Conservation (phyloP, 2,329 filamentous ascomycete species). For the Penicillium oxalicum region DNA sequence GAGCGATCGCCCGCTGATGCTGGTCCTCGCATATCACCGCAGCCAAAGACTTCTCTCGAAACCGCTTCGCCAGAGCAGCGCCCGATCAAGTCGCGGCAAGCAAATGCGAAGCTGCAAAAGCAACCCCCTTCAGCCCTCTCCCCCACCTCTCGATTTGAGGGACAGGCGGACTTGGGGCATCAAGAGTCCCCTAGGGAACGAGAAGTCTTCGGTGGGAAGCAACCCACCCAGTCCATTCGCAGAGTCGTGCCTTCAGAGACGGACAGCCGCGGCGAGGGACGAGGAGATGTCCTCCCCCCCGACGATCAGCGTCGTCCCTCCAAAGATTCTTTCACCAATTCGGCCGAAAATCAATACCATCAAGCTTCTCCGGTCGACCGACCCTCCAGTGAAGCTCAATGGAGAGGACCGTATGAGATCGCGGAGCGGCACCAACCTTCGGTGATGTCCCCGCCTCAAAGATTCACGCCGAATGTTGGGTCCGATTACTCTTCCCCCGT, state of each 20-base stretch:
- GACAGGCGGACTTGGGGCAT: not conserved
- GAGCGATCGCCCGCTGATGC: slow-evolving; percentile 60
- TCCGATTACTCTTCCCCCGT: slow-evolving; percentile 24
- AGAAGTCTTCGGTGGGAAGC: slow-evolving; percentile 17
- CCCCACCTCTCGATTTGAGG: slow-evolving; percentile 5
- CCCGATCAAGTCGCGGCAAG: slow-evolving; percentile 42
- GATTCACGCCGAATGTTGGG: slow-evolving; percentile 19
- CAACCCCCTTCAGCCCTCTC: slow-evolving; percentile 47
- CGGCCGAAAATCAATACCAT: slow-evolving; percentile 11
- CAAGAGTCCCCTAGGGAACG: slow-evolving; percentile 21
- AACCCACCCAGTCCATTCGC: slow-evolving; percentile 28
- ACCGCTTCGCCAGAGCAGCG: slow-evolving; percentile 36
- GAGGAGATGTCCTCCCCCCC: slow-evolving; percentile 17
- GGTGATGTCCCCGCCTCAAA: slow-evolving; percentile 27
- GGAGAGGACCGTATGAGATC: slow-evolving; percentile 11
- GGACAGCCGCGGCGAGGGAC: slow-evolving; percentile 20
- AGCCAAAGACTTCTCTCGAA: slow-evolving; percentile 42
- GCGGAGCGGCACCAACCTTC: slow-evolving; percentile 18
- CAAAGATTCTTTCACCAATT: slow-evolving; percentile 21
- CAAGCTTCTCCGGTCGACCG: slow-evolving; percentile 21
- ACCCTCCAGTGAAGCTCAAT: slow-evolving; percentile 17
- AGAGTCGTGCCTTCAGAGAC: slow-evolving; percentile 30
- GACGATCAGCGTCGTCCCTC: slow-evolving; percentile 17
- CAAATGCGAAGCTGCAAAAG: slow-evolving; percentile 65
- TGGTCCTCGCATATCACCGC: slow-evolving; percentile 38